Evolutionary conservation across 2,329 filamentous ascomycete genomes (phyloP).

Genomic region (Aspergillus alliaceus): DNA sequence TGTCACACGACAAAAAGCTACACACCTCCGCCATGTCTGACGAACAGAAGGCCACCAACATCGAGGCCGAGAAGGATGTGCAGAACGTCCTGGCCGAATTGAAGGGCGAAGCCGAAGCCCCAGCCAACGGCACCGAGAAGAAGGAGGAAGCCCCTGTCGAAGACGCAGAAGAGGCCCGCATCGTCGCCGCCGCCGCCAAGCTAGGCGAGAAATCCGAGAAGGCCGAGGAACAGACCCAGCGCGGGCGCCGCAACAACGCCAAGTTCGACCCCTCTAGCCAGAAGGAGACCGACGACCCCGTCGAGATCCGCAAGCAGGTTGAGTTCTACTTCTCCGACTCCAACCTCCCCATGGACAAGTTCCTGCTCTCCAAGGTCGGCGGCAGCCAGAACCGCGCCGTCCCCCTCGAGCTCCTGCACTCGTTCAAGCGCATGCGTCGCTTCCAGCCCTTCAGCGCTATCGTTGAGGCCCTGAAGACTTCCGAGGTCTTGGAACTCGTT

Average conservation of each 20-base stretch:
- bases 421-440: slow-evolving; percentile 92
- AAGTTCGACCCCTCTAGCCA: slow-evolving; percentile 70
- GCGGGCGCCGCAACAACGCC: slow-evolving; percentile 54
- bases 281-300: slow-evolving; percentile 72
- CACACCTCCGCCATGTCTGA: slow-evolving; percentile 32
- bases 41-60: slow-evolving; percentile 41
- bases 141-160: slow-evolving; percentile 25
- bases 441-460: slow-evolving; percentile 87
- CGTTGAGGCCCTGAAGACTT: slow-evolving; percentile 78
- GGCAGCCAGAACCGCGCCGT: slow-evolving; percentile 75
- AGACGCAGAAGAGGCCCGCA: slow-evolving; percentile 38
- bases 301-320: slow-evolving; percentile 83
- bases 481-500: slow-evolving; percentile 68
- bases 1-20: slow-evolving; percentile 4
- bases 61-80: slow-evolving; percentile 47
- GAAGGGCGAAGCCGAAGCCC: slow-evolving; percentile 33
- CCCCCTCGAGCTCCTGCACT: slow-evolving; percentile 72
- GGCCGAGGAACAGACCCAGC: slow-evolving; percentile 30
- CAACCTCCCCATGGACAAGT: slow-evolving; percentile 86
- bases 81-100: slow-evolving; percentile 47
- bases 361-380: slow-evolving; percentile 75
- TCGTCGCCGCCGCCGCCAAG: slow-evolving; percentile 38
- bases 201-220: slow-evolving; percentile 40
- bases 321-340: slow-evolving; percentile 96
- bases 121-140: slow-evolving; percentile 17